Evolutionary conservation across 306 rosid genomes (phyloP).

Genomic region (Castanospermum australe): DNA sequence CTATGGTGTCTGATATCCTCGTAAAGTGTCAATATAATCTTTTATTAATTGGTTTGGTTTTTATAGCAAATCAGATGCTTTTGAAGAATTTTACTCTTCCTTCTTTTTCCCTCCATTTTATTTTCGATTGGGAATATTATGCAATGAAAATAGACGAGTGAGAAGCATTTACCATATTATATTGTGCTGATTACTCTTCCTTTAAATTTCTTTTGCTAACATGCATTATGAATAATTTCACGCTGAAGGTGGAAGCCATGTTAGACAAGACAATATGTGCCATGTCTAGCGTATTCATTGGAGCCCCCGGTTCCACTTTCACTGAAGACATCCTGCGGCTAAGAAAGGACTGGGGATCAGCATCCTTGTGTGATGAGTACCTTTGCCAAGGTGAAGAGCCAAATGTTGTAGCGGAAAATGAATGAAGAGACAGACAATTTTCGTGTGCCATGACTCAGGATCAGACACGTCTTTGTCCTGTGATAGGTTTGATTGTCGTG

Average conservation of each 20-base stretch:
- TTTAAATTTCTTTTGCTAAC: conserved; percentile 9
- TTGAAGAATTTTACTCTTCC: not conserved
- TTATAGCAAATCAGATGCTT: not conserved
- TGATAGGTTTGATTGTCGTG: conserved; percentile 29
- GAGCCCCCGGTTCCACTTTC: conserved; percentile 96
- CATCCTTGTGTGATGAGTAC: conserved; percentile 85
- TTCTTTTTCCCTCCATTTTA: not conserved
- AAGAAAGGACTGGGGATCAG: conserved; percentile 87
- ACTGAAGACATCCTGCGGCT: conserved; percentile 92
- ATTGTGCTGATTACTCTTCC: not conserved
- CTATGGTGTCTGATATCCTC: too few relatives aligned
- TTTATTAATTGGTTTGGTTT: too few relatives aligned
- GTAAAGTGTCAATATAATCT: too few relatives aligned
- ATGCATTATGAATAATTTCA: conserved; percentile 20
- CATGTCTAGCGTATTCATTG: conserved; percentile 84
- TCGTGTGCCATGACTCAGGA: conserved; percentile 5
- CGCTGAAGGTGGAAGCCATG: conserved; percentile 92
- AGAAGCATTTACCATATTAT: not conserved
- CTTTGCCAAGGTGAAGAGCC: conserved; percentile 96
- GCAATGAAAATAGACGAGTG: not conserved
- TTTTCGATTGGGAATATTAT: not conserved
- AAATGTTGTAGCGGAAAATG: conserved; percentile 69
- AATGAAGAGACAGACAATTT: conserved; percentile 45
- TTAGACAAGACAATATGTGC: conserved; percentile 97
- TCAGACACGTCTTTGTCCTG: not conserved